These are phyloP conservation scores for Penicillium sp. DNA, from an alignment of 2,329 filamentous ascomycete genomes.

Conservation along the genomic window DNA sequence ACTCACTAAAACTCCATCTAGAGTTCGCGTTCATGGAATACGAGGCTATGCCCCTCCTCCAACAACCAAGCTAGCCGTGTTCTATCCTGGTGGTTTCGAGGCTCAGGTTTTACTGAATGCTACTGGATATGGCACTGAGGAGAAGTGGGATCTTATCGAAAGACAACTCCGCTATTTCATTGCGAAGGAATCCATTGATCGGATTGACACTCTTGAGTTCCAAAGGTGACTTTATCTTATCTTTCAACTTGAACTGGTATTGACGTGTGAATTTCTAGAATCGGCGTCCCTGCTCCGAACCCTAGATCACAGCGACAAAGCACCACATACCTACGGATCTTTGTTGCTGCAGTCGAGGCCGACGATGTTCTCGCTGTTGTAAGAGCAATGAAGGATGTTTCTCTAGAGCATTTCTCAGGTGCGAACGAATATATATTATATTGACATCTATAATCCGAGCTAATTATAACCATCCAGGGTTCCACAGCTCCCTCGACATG, in stretches of 20 bases:
- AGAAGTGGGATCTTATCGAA: constrained; percentile 54
- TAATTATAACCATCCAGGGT: constrained; percentile 28
- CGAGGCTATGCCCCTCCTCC: constrained; percentile 48
- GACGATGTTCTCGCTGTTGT: constrained; percentile 31
- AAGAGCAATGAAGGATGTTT: constrained; percentile 34
- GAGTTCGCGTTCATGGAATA: constrained; percentile 45
- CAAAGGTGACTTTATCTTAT: constrained; percentile 39
- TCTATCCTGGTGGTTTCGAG: constrained; percentile 52
- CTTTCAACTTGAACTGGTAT: no score
- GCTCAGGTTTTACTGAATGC: constrained; percentile 49
- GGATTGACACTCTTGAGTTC: constrained; percentile 55
- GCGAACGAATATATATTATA: neutral
- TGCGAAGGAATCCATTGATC: constrained; percentile 39
- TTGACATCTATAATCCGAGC: neutral
- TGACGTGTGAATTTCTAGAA: constrained; percentile 12
- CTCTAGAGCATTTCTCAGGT: constrained; percentile 49
- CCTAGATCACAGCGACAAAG: constrained; percentile 43
- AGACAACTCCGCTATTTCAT: constrained; percentile 49
- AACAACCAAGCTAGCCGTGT: constrained; percentile 55
- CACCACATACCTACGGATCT: constrained; percentile 50
- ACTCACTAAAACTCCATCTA: constrained; percentile 8
- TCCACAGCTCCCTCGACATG: constrained; percentile 46
- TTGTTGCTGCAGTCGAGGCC: constrained; percentile 40
- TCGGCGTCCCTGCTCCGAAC: constrained; percentile 42
- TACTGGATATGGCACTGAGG: constrained; percentile 49